Evolutionary conservation across 2,329 filamentous ascomycete genomes (phyloP), one percentile per base, ranked within the genome.

Genomic region (Fusarium austroafricanum): DNA sequence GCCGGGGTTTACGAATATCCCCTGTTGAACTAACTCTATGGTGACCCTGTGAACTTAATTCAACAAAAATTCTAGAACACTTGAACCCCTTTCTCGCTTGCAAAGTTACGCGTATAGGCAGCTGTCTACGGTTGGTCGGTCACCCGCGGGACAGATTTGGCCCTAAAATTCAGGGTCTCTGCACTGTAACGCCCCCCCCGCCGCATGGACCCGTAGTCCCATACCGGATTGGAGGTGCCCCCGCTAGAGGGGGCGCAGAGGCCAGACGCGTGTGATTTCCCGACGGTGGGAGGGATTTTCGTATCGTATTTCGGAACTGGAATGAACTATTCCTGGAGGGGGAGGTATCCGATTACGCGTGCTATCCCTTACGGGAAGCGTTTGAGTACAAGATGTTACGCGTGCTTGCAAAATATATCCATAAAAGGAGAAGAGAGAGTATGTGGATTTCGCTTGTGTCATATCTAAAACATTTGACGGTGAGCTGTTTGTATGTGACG

Each of bases 201-300:
- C 44, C 14, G 28, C 15, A 46, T 6, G 17, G 20, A 21, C 26
- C 26, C 26, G 9, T 26, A 5, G 6, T 23, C 6, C 21, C 21
- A 23, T 23, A 26, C 26, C 26, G 26, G n/a, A n/a, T n/a, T n/a
- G n/a, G 26, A n/a, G 29, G 31, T 8, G 26, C 17, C 18, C 18
- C 20, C 39, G 18, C 17, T 15, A 10, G 20, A n/a, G 23, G 51
- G 26, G 56, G 55, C 59, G 46, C 28, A 54, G 26, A 10, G 26
- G 7, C 26, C 26, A 26, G 26, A 26, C 26, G 26, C 26, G 26
- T 26, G 49, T 62, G 14, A 43, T 44, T 51, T 59, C 59, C 57
- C 54, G 57, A 59, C 28, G 29, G 21, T 23, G 21, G 21, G 46
- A 62, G 60, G 43, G 50, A 63, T 63, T 63, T 63, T 63, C 58